phyloP scores from a whole-genome alignment of 768 basidiomycete genomes.

The Fomitopsis serialis region DNA sequence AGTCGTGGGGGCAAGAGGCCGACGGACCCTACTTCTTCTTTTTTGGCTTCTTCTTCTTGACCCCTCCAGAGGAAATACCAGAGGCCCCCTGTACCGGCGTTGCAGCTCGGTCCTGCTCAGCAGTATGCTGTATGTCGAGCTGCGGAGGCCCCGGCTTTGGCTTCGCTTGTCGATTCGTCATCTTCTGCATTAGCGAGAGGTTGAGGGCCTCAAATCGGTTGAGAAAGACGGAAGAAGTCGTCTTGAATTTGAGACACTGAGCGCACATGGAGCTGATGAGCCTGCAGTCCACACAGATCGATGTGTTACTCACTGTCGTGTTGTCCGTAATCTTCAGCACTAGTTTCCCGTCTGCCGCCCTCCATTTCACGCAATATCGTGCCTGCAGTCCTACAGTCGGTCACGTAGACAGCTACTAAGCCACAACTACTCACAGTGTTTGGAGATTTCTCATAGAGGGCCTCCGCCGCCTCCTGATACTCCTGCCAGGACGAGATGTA shows the following conservation, averaged over 20 bases:
- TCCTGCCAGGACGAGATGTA: slow-evolving; percentile 90
- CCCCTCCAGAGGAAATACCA: slow-evolving; percentile 47
- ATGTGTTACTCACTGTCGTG: slow-evolving; percentile 55
- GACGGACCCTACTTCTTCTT: slow-evolving; percentile 55
- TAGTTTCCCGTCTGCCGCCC: slow-evolving; percentile 75
- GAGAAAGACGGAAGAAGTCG: slow-evolving; percentile 88
- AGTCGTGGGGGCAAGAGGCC: too few relatives aligned
- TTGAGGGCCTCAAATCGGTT: slow-evolving; percentile 96
- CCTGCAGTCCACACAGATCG: background rate
- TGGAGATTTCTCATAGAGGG: slow-evolving; percentile 76
- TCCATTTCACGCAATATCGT: slow-evolving; percentile 92
- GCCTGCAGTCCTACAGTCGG: slow-evolving; percentile 43
- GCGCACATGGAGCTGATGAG: background rate
- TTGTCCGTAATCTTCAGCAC: slow-evolving; percentile 94
- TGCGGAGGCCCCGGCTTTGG: slow-evolving; percentile 8
- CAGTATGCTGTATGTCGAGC: slow-evolving; percentile 1
- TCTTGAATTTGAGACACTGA: slow-evolving; percentile 97
- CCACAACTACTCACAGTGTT: slow-evolving; percentile 49
- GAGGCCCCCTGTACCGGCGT: slow-evolving; percentile 23
- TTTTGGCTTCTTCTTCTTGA: slow-evolving; percentile 82
- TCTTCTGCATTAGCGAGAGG: slow-evolving; percentile 78
- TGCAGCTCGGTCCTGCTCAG: slow-evolving; percentile 2
- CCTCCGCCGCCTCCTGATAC: slow-evolving; percentile 86
- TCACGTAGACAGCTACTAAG: background rate
- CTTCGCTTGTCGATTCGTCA: slow-evolving; percentile 52